Evolutionary conservation across 805 yeast species (phyloP), one percentile per base, ranked within the genome.

Genomic region (Kodamaea nitidulidarum): DNA sequence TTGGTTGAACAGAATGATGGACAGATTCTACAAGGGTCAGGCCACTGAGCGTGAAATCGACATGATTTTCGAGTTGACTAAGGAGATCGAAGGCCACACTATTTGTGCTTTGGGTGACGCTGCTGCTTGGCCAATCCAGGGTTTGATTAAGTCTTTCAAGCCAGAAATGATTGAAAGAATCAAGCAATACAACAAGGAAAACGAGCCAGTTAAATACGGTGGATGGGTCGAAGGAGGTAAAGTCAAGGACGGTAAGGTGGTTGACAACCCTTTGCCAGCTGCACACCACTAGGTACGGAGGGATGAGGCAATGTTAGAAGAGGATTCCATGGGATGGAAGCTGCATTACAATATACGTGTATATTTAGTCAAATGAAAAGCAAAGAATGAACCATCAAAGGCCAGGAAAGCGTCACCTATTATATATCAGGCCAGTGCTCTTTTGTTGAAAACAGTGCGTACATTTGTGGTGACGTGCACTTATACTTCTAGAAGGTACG

Each of bases 41-140:
- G 95, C 93, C 34, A 73, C 75, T 44, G 81, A 75, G 55, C 77
- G 77, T 49, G 95, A 87, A 63, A 87, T 87, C 53, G 95, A 87
- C 57, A 79, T 78, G 85, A 79, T 88, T 43, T 73, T 76, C 54
- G 95, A 87, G 67, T 78, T 87, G 53, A 81, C 90, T 44, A 84
- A 85, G 69, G 88, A 85, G 61, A 79, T 86, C 51, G 95, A 87
- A 66, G 95, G 95, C 36, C 95, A 87, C 66, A 85, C 95, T 38
- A 86, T 86, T 55, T 86, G 95, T 70, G 95, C 95, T 22, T 73
- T 86, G 56, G 95, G 95, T 43, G 95, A 86, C 58, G 95, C 95
- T 24, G 88, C 95, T 42, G 88, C 93, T 21, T 86, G 95, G 95
- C 95, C 95, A 32, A 76, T 87, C 46, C 95, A 87, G 67, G 95